Evolutionary conservation across 805 yeast genomes (phyloP).

Genomic region (Candida qinlingensis): DNA sequence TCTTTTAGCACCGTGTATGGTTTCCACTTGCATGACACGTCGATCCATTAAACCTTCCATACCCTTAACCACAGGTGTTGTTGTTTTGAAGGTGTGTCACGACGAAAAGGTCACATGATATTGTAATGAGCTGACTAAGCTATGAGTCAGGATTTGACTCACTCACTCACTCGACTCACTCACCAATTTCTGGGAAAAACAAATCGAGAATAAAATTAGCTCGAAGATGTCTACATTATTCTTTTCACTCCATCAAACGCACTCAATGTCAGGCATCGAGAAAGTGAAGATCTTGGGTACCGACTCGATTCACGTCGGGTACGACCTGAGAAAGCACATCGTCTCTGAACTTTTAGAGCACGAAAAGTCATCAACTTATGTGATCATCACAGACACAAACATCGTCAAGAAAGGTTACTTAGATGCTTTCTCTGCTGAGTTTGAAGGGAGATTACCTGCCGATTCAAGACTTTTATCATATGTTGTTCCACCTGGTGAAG

Average conservation of each 20-base stretch:
- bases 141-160: not conserved
- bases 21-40: not conserved
- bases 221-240: no score
- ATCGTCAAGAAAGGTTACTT: conserved; percentile 63
- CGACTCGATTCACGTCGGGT: conserved; percentile 87
- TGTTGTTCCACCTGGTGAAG: conserved; percentile 87
- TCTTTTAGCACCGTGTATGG: not conserved
- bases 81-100: no score
- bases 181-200: no score
- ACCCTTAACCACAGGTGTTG: no score
- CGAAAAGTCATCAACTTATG: conserved; percentile 85
- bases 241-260: not conserved
- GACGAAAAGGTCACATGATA: no score
- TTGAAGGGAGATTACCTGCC: conserved; percentile 40
- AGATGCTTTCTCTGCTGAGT: conserved; percentile 37
- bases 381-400: conserved; percentile 82
- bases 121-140: not conserved
- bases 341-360: conserved; percentile 57
- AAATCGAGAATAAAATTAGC: no score
- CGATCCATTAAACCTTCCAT: not conserved
- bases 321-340: conserved; percentile 68
- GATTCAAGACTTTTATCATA: conserved; percentile 65
- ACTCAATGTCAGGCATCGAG: conserved; percentile 14
- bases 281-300: conserved; percentile 76
- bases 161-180: not conserved